Evolutionary conservation across 2,329 filamentous ascomycete species (phyloP), one percentile per base, ranked within the genome.

Genomic region (Huntiella savannae): DNA sequence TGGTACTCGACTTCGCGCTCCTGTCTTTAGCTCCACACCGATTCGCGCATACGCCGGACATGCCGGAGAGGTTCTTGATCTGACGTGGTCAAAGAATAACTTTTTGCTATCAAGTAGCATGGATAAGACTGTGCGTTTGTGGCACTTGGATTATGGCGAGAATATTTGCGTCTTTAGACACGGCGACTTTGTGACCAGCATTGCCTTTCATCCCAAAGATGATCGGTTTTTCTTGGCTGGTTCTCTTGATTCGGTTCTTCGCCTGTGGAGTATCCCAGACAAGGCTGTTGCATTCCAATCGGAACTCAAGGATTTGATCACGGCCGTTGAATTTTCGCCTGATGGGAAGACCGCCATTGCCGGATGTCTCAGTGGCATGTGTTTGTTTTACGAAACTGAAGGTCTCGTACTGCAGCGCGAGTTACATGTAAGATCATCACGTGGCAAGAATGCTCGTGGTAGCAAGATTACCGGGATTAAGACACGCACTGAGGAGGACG

Each of bases 81-180:
- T 98, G 50, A 93, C 84, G 59, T 98, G 91, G 91, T 96, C 88
- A 65, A 98, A 96, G 69, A 98, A 98, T 62, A 94, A 93, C 59
- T 98, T 98, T 54, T 62, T 98, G 22, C 68, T 98, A 12, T 95
- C 88, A 3, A 92, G 87, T 0, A 94, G 87, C 0, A 95, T 96
- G 86, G 91, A 98, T 59, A 95, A 95, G 65, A 94, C 87, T 0
- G 91, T 98, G 10, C 75, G 85, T 11, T 62, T 98, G 41, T 98
- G 91, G 88, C 91, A 98, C 61, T 70, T 91, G 51, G 88, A 75
- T 57, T 72, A 88, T 45, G 62, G 71, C 3, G 87, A 96, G 56
- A 95, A 86, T 55, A 68, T 98, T 1, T 94, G 86, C 60, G 86
- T 82, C 2, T 98, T 96, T 64, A 84, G 87, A 55, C 91, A 96